phyloP scores from a whole-genome alignment of 768 basidiomycete genomes.

The Pisolithus albus region DNA sequence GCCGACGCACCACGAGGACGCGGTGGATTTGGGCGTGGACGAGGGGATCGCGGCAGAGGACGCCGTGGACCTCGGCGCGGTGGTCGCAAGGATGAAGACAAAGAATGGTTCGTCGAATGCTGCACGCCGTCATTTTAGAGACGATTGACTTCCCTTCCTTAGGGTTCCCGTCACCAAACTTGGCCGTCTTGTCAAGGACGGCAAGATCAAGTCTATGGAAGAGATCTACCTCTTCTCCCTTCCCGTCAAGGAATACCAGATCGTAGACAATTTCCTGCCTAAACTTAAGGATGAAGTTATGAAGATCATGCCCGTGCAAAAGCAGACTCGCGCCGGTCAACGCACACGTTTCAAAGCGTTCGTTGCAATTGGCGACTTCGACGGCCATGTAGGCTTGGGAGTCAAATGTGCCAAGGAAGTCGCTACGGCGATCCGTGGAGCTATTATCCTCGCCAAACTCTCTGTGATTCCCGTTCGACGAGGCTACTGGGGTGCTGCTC shows the following conservation, averaged over 20 bases:
- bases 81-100: slow-evolving; percentile 98
- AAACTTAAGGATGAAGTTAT: slow-evolving; percentile 99
- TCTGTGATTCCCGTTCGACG: slow-evolving; percentile 96
- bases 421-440: slow-evolving; percentile 98
- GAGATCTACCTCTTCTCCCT: slow-evolving; percentile 99
- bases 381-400: slow-evolving; percentile 98
- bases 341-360: slow-evolving; percentile 99
- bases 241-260: slow-evolving; percentile 98
- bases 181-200: slow-evolving; percentile 97
- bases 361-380: slow-evolving; percentile 98
- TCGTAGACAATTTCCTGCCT: slow-evolving; percentile 98
- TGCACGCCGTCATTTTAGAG: neutral
- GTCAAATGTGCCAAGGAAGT: slow-evolving; percentile 99
- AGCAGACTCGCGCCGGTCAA: slow-evolving; percentile 99
- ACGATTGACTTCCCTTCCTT: slow-evolving; percentile 8
- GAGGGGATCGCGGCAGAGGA: slow-evolving; percentile 60
- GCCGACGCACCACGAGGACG: slow-evolving; percentile 91
- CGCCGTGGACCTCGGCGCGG: slow-evolving; percentile 86
- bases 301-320: slow-evolving; percentile 99
- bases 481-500: slow-evolving; percentile 99
- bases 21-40: slow-evolving; percentile 85
- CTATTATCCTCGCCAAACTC: slow-evolving; percentile 97
- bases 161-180: slow-evolving; percentile 99
- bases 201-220: slow-evolving; percentile 99
- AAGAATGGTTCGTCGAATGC: slow-evolving; percentile 76